Base-by-base conservation (phyloP, 2,329 filamentous ascomycete genomes). In the Colletotrichum cordylinicola region DNA sequence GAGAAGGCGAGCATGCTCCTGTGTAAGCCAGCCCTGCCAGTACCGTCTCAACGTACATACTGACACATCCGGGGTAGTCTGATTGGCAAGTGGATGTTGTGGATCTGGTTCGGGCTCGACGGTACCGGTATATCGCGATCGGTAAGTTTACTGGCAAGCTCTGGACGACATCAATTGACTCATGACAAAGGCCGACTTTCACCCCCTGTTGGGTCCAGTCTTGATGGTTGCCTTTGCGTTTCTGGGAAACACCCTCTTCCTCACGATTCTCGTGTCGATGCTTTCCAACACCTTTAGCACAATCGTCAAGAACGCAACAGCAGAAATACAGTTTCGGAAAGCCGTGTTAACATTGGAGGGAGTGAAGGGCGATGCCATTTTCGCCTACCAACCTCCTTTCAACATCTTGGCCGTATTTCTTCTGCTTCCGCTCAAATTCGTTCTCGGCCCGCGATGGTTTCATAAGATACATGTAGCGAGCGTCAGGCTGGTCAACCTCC, bases 31-130 rank as follows among this genome's bases (percentile, higher is more conserved):
- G 5, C n/a, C 29, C 12, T 16, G 21, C 39, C 29, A 33, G 8
- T 31, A 5, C 33, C 18, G 8, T 29, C 18, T 4, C 9, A 37
- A 31, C 27, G 12, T 31, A 18, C 37, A 24, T 18, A n/a, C 69
- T 77, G 37, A 74, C 56, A 60, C 21, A 52, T 33, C 21, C 16
- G 37, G 29, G 15, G 27, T 62, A 90, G 88, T 6, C 94, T 93
- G 2, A 96, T 97, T 77, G 92, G 92, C 60, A 96, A 96, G 84
- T 98, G 95, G 95, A 96, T 98, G 94, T 90, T 97, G 2, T 97
- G 94, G 90, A 96, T 98, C 78, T 98, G 95, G 95, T 97, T 98
- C 81, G 95, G 95, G 3, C 90, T 98, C 2, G 95, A 97, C 79
- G 95, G 91, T 8, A 92, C 89, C 5, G 91, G 91, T 9, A 92